These are phyloP conservation scores for Nidula niveotomentosa DNA, from an alignment of 1,284 basidiomycete genomes.

Conservation along the genomic window DNA sequence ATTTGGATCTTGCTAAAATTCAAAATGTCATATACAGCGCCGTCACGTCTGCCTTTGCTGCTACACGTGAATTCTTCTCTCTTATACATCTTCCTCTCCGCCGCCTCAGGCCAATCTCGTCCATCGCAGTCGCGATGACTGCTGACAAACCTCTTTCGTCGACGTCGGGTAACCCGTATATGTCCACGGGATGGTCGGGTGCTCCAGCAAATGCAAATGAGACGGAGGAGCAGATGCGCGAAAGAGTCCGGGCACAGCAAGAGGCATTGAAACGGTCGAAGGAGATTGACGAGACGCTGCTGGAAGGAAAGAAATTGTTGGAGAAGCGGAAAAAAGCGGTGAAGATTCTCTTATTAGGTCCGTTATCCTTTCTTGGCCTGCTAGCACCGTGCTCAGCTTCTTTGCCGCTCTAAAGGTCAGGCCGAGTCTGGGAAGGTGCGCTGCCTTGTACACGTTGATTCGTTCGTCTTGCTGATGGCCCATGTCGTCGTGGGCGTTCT, in stretches of 20 bases:
- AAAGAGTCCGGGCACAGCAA: slow-evolving; percentile 37
- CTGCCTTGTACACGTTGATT: background rate
- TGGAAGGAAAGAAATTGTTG: slow-evolving; percentile 45
- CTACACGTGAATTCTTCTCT: background rate
- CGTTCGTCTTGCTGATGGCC: background rate
- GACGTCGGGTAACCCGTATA: slow-evolving; percentile 19
- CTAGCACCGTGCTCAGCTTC: background rate
- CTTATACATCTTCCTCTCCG: background rate
- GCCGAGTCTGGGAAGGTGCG: slow-evolving; percentile 64
- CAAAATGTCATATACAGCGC: slow-evolving; percentile 1
- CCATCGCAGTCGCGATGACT: slow-evolving; percentile 5
- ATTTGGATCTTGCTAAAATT: slow-evolving; percentile 4
- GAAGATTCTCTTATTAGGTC: slow-evolving; percentile 66
- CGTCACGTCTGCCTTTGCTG: background rate
- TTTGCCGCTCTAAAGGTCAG: slow-evolving; percentile 42
- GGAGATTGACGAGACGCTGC: slow-evolving; percentile 58
- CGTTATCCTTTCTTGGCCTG: slow-evolving; percentile 9
- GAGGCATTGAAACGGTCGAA: slow-evolving; percentile 43
- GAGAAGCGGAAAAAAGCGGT: slow-evolving; percentile 58
- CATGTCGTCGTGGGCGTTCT: background rate
- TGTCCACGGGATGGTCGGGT: slow-evolving; percentile 14
- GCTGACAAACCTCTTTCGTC: slow-evolving; percentile 7
- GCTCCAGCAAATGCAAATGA: slow-evolving; percentile 35
- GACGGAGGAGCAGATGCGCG: slow-evolving; percentile 39
- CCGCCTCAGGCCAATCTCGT: background rate